Percentiles rank a stretch among this genome's conserved stretches.
These are phyloP conservation scores for Colletotrichum chrysophilum DNA, from an alignment of 2,329 filamentous ascomycete genomes.

Conservation along the genomic window DNA sequence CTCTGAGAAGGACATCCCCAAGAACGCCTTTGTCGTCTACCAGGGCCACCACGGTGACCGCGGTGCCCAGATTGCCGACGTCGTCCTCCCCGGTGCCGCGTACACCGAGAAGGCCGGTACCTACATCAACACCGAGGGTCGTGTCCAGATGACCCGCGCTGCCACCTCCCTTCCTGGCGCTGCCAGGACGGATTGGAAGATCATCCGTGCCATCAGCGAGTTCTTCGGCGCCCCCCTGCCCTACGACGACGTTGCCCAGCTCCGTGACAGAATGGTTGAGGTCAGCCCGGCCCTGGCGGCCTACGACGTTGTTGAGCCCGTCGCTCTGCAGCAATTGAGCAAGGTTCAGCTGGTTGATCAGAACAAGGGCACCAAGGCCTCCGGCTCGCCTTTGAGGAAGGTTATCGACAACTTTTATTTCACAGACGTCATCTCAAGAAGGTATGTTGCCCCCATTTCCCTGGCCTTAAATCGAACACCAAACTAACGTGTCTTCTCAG, in stretches of 20 bases:
- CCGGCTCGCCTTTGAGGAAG: slow-evolving; percentile 77
- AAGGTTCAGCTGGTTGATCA: slow-evolving; percentile 96
- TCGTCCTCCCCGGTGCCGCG: slow-evolving; percentile 90
- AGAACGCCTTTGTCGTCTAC: slow-evolving; percentile 96
- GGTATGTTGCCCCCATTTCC: slow-evolving; percentile 58
- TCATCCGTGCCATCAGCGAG: slow-evolving; percentile 90
- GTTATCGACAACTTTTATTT: slow-evolving; percentile 97
- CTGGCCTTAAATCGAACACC: not conserved
- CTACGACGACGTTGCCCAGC: slow-evolving; percentile 89
- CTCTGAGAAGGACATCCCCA: slow-evolving; percentile 83
- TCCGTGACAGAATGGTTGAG: slow-evolving; percentile 93
- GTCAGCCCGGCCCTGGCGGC: slow-evolving; percentile 88
- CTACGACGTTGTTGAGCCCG: slow-evolving; percentile 90
- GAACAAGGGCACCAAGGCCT: slow-evolving; percentile 86
- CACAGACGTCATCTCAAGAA: slow-evolving; percentile 95
- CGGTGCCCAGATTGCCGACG: slow-evolving; percentile 90
- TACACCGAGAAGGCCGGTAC: slow-evolving; percentile 98
- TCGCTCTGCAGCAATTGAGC: slow-evolving; percentile 75
- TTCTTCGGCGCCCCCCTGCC: slow-evolving; percentile 87
- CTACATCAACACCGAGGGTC: slow-evolving; percentile 97
- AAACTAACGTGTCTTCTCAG: slow-evolving; percentile 48
- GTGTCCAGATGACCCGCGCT: slow-evolving; percentile 90
- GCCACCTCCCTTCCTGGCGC: slow-evolving; percentile 90
- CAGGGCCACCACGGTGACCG: slow-evolving; percentile 97
- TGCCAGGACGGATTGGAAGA: slow-evolving; percentile 97